These are phyloP conservation scores for Fraxinus floribunda DNA, from an alignment of 305 asterid species.

Conservation along the genomic window DNA sequence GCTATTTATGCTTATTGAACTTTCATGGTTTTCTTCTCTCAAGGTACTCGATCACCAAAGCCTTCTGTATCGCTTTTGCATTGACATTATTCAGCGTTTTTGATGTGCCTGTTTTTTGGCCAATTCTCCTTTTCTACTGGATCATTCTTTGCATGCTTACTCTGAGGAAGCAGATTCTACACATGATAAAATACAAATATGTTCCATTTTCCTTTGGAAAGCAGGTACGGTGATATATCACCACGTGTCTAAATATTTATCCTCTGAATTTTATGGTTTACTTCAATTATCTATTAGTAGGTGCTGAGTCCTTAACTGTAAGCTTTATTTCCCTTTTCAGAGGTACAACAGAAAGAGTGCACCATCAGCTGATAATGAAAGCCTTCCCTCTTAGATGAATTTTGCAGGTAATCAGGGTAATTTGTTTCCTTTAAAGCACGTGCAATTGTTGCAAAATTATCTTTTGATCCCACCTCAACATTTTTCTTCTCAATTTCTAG, in stretches of 20 bases:
- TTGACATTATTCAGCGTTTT: conserved; percentile 59
- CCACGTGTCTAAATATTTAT: background rate
- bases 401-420: conserved; percentile 8
- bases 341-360: conserved; percentile 50
- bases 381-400: conserved; percentile 25
- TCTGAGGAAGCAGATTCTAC: conserved; percentile 59
- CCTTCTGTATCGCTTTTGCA: conserved; percentile 58
- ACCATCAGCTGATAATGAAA: conserved; percentile 45
- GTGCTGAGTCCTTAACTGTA: background rate
- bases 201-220: conserved; percentile 63
- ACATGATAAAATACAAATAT: conserved; percentile 65
- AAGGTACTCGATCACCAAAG: conserved; percentile 71
- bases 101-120: conserved; percentile 81
- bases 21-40: conserved; percentile 19
- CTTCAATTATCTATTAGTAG: conserved; percentile 5
- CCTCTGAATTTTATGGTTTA: background rate
- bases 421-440: background rate
- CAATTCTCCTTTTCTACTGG: conserved; percentile 74
- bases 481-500: background rate
- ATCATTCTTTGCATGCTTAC: conserved; percentile 48
- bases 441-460: background rate
- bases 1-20: conserved; percentile 9
- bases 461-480: background rate
- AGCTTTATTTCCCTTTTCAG: conserved; percentile 35
- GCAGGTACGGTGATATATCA: conserved; percentile 39